A percentile compares a stretch with the other conserved stretches of the same genome.
Conservation (phyloP, 768 basidiomycete species). For the Filobasidium wieringae region DNA sequence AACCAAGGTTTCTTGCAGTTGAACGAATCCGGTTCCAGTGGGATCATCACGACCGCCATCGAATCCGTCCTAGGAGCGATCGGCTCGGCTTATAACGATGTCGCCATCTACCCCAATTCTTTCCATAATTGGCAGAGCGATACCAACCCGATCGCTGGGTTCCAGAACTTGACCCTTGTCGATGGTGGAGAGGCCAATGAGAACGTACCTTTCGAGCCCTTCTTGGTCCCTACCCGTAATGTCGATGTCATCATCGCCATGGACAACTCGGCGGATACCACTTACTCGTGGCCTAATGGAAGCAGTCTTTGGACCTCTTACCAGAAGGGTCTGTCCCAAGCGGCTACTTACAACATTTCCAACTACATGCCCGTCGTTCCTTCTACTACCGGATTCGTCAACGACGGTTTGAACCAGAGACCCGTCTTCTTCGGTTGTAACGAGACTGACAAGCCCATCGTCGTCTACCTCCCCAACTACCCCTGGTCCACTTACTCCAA, state of each 20-base stretch:
- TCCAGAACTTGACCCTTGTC: slow-evolving; percentile 32
- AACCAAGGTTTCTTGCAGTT: slow-evolving; percentile 28
- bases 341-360: slow-evolving; percentile 7
- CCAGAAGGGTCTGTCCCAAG: slow-evolving; percentile 6
- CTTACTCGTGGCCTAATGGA: slow-evolving; percentile 56
- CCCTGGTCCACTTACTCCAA: slow-evolving; percentile 52
- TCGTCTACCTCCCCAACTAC: slow-evolving; percentile 59
- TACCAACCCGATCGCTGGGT: slow-evolving; percentile 31
- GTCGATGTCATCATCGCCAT: slow-evolving; percentile 67
- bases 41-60: slow-evolving; percentile 28
- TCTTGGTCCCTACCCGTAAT: slow-evolving; percentile 56
- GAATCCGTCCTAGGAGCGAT: slow-evolving; percentile 22
- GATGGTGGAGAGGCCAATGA: slow-evolving; percentile 43
- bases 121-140: slow-evolving; percentile 30
- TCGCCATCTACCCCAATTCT: slow-evolving; percentile 36
- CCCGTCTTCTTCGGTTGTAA: slow-evolving; percentile 66
- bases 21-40: slow-evolving; percentile 19
- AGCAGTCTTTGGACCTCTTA: slow-evolving; percentile 45
- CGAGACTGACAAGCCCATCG: slow-evolving; percentile 49
- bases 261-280: slow-evolving; percentile 47
- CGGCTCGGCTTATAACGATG: slow-evolving; percentile 31
- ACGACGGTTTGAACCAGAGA: slow-evolving; percentile 30
- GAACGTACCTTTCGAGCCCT: slow-evolving; percentile 58
- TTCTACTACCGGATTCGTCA: slow-evolving; percentile 32
- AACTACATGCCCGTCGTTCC: slow-evolving; percentile 37